Evolutionary conservation across 225 moss, liverwort and hornwort genomes (phyloP), one percentile per base, ranked within the genome.

Genomic region (Sphagnum tenellum): DNA sequence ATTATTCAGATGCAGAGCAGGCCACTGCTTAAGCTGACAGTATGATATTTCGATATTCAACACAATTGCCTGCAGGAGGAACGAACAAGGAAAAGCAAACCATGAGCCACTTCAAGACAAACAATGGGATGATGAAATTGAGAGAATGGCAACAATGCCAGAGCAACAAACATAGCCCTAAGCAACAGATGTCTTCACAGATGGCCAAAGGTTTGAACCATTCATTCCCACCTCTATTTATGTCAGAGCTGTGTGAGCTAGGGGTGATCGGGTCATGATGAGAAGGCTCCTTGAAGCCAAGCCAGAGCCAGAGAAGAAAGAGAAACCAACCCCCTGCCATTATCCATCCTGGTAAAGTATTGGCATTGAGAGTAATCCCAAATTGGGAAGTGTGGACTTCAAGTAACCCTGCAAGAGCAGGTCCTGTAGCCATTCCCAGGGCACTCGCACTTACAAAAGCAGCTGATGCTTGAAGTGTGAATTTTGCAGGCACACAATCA

Each of bases 361-460:
- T 89, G 8, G 77, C 82, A 70, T 89, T 69, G 3, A 92, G 73
- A 46, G 78, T 89, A 10, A 87, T 9, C n/a, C 92, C 87, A 52
- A 70, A 57, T 3, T 75, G 55, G 46, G 68, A 74, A 61, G 57
- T 78, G 48, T 82, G 54, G 47, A 85, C 84, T 9, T 76, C 74
- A 7, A 89, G 54, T 9, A 89, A 55, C 48, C 87, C 92, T 47
- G 92, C 89, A 57, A 87, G 71, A 46, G 82, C 92, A 72, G 92
- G 89, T 44, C 92, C 92, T 66, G 76, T 81, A 67, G 92, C 92
- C 92, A 93, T 93, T 45, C 89, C 92, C 56, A 93, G 67, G 59
- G 92, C 92, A 71, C 92, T 89, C 4, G 88, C 89, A 62, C 92
- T 93, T 60, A 93, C 92, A 60, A 93, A 93, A 44, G 88, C 92